A percentile compares a stretch with the other conserved stretches of the same genome.
These are phyloP conservation scores for Phyllostachys edulis DNA, from an alignment of 176 grass and related monocot genomes.

Conservation along the genomic window DNA sequence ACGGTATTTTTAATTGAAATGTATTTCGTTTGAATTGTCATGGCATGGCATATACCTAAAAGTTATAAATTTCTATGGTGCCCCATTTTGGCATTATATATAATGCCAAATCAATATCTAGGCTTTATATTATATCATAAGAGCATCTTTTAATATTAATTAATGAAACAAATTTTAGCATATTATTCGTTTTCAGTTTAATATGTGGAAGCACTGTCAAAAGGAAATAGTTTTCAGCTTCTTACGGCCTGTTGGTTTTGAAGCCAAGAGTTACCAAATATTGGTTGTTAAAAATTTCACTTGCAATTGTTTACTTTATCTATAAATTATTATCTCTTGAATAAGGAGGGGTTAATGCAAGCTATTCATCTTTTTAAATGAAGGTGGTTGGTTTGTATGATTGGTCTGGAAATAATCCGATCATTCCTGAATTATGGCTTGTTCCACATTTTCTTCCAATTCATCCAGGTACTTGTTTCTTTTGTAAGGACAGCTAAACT, in stretches of 20 bases:
- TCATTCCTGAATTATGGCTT: conserved; percentile 56
- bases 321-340: background rate
- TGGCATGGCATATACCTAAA: background rate
- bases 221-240: background rate
- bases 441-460: conserved; percentile 54
- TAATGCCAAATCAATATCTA: no score
- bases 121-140: no score
- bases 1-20: background rate
- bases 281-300: background rate
- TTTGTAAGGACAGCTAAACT: background rate
- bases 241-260: background rate
- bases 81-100: no score
- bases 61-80: background rate
- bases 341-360: background rate
- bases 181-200: background rate
- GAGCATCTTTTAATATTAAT: no score
- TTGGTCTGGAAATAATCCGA: conserved; percentile 56
- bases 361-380: background rate
- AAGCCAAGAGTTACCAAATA: background rate
- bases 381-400: conserved; percentile 54
- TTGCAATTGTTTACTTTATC: background rate
- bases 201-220: background rate
- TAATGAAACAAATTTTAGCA: background rate
- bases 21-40: background rate
- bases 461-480: conserved; percentile 44